phyloP scores from a whole-genome alignment of 2,329 filamentous ascomycete species.

The Cercospora brassicicola region DNA sequence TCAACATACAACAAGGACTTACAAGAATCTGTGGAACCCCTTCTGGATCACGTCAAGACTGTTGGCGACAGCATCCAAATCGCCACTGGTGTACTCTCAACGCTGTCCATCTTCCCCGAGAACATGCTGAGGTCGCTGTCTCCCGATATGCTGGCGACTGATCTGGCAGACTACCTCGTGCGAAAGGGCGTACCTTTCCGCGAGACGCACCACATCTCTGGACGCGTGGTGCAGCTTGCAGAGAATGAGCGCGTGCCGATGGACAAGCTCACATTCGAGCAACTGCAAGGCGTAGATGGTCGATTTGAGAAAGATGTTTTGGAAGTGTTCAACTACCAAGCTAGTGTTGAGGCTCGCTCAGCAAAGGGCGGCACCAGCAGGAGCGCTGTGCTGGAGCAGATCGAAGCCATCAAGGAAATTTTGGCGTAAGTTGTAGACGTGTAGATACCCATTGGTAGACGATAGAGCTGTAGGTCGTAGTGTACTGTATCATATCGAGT shows the following conservation, averaged over 20 bases:
- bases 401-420: slow-evolving; percentile 53
- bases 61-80: slow-evolving; percentile 79
- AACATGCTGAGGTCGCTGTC: slow-evolving; percentile 78
- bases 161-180: slow-evolving; percentile 65
- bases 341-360: slow-evolving; percentile 74
- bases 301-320: slow-evolving; percentile 71
- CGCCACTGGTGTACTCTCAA: slow-evolving; percentile 75
- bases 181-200: slow-evolving; percentile 72
- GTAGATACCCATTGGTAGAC: background rate
- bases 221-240: slow-evolving; percentile 69
- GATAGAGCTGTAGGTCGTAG: slow-evolving; percentile 3
- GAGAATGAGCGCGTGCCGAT: slow-evolving; percentile 67
- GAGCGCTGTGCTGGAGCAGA: slow-evolving; percentile 64
- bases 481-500: background rate
- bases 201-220: slow-evolving; percentile 77
- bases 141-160: slow-evolving; percentile 78
- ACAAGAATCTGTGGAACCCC: slow-evolving; percentile 84
- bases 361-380: slow-evolving; percentile 78
- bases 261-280: slow-evolving; percentile 66
- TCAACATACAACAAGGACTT: slow-evolving; percentile 89
- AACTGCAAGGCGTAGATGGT: slow-evolving; percentile 66
- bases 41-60: slow-evolving; percentile 81
- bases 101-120: slow-evolving; percentile 66
- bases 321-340: slow-evolving; percentile 75
- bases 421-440: slow-evolving; percentile 27